Evolutionary conservation across 1,284 basidiomycete genomes (phyloP), one percentile per base, ranked within the genome.

Genomic region (Melampsora larici-populina): DNA sequence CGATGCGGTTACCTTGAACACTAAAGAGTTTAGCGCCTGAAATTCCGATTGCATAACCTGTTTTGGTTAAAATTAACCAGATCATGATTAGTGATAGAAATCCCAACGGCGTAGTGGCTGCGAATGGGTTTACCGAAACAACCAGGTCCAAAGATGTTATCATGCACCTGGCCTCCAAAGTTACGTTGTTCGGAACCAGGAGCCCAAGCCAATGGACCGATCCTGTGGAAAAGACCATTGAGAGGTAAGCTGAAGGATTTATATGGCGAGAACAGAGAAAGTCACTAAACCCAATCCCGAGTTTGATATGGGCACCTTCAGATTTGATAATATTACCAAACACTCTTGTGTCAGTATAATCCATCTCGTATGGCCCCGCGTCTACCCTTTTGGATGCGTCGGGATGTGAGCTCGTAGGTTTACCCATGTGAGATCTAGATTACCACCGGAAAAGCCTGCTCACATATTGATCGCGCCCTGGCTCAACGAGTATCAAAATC

Each of bases 401-500:
- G 15, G 13, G 15, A 46, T 15, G 15, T 46, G 43, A 46, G 43
- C 15, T 46, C 15, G 43, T 46, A 13, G 43, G 43, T 46, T 46
- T 46, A 13, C 3, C 43, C 11, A 17, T 46, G 15, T 17, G 15
- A 9, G 3, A 46, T 46, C 43, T 15, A 46, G 15, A 46, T 15
- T 17, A 11, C 43, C 43, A 46, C 43, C 15, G 43, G 15, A 46
- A 15, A 46, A 17, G 43, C 43, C 43, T 46, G 43, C 66, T 68
- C 31, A 78, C 75, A 78, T 78, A 29, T 78, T 78, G 58, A 78
- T 78, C 15, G 65, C 75, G 11, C 75, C 75, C 75, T 78, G n/a
- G 26, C 46, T 24, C 24, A 68, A 40, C 33, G 55, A 69, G 49
- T 36, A 46, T 24, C n/a, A 73, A 21, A 17, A 26, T 49, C 46